These are phyloP conservation scores for Malus domestica DNA, from an alignment of 306 rosid species.

Conservation along the genomic window DNA sequence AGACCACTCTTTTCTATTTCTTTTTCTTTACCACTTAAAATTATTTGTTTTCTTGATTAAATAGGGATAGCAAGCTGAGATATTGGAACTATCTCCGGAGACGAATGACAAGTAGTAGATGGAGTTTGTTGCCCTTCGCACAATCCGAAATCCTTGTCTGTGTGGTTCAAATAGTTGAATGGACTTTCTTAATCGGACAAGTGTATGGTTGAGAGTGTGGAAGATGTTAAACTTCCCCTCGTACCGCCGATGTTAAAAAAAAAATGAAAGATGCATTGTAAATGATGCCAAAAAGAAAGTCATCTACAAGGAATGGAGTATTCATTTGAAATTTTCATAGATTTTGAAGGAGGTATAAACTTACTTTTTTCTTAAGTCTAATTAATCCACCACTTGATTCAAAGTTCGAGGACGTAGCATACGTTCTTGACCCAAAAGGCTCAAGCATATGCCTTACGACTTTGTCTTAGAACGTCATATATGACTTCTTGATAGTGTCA, in stretches of 20 bases:
- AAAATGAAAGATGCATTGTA: neutral
- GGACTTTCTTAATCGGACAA: neutral
- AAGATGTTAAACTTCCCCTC: too few species aligned
- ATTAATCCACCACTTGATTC: neutral
- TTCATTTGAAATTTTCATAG: too few species aligned
- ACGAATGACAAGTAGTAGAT: neutral
- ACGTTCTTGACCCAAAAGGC: neutral
- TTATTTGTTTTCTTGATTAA: neutral
- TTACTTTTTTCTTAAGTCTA: neutral
- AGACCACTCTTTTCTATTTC: too few species aligned
- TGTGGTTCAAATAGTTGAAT: neutral
- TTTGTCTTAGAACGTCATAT: too few species aligned
- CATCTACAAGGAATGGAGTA: neutral
- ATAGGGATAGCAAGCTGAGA: neutral
- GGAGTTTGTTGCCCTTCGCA: neutral
- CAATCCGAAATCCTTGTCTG: neutral
- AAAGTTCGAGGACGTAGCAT: neutral
- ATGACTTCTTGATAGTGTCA: too few species aligned
- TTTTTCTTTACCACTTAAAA: too few species aligned
- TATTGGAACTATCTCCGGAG: neutral
- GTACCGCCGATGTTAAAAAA: too few species aligned
- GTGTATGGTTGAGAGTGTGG: too few species aligned
- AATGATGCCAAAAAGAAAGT: neutral
- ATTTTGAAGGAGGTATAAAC: too few species aligned
- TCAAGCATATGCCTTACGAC: too few species aligned